phyloP scores from a whole-genome alignment of 352 stramenopile species.

The Phytophthora uliginosa region DNA sequence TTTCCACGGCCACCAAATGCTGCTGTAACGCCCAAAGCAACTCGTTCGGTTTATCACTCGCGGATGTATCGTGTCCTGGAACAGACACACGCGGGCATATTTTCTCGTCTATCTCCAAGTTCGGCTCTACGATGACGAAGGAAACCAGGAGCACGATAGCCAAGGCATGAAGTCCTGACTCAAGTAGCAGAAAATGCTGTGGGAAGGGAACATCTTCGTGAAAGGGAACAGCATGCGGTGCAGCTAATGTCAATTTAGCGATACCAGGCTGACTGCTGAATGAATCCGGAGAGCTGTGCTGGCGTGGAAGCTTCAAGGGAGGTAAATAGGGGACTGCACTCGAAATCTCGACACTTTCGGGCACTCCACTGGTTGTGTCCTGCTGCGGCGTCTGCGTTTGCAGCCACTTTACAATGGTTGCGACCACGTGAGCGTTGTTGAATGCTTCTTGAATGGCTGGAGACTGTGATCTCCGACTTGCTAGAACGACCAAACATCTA shows the following conservation, averaged over 20 bases:
- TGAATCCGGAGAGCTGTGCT: neutral
- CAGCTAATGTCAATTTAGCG: constrained; percentile 13
- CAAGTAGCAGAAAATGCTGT: constrained; percentile 20
- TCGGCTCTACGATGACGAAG: constrained; percentile 44
- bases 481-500: constrained; percentile 47
- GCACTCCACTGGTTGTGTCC: neutral
- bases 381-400: neutral
- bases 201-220: neutral
- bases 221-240: neutral
- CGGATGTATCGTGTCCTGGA: neutral
- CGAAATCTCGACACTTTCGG: neutral
- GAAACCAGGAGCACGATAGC: constrained; percentile 41
- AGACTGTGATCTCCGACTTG: constrained; percentile 35
- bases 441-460: constrained; percentile 47
- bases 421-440: constrained; percentile 22
- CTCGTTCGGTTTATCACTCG: constrained; percentile 17
- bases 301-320: constrained; percentile 25
- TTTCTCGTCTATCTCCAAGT: constrained; percentile 44
- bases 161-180: constrained; percentile 39
- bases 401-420: constrained; percentile 32
- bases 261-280: constrained; percentile 1
- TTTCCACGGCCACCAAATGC: constrained; percentile 31
- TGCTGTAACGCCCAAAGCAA: constrained; percentile 61
- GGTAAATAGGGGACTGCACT: constrained; percentile 11
- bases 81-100: constrained; percentile 51